Base-by-base conservation (phyloP, 305 asterid genomes). In the Fraxinus latifolia region DNA sequence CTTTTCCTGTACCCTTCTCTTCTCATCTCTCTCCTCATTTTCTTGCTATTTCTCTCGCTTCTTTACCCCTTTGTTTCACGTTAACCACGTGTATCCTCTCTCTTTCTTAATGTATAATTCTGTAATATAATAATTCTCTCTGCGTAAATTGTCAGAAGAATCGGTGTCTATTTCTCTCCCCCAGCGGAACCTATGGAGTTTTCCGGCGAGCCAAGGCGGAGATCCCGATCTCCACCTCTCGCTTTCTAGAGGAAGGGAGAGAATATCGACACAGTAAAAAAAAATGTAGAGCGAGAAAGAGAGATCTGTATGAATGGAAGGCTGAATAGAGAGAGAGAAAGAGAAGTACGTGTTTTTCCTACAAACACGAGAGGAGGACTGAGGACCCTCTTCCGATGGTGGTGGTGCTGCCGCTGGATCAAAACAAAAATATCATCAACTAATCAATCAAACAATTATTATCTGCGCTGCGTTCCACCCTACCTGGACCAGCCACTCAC, bases 21-120 rank as follows among this genome's bases (percentile, higher is more conserved):
- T 71, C 76, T 12, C 17, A 11, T 87, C 93, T 92, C 91, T 92
- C 91, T 88, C 93, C 87, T 86, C 92, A 85, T 86, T 83, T 85
- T 84, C 39, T 68, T 68, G 74, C 39, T 29, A 68, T 68, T 68
- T 68, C 83, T 83, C 87, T 83, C 82, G 70, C 88, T 88, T 87
- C 87, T 83, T 89, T 83, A 89, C 87, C 84, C 93, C 95, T 88
- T 83, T 91, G 91, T 87, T 90, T 91, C 97, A 92, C 97, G 97
- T 91, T 92, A 92, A 91, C 91, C 89, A 88, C 90, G 85, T 86
- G 88, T 83, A 87, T 84, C 82, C 70, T 34, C 74, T 29, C 55
- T 27, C 71, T 15, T 23, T 55, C 58, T 79, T 29, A 68, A 29
- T 68, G 74, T 5, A 68, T 27, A 27, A 68, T 68, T 68, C 21